A percentile compares a stretch with the other conserved stretches of the same genome.
Conservation (phyloP, 108 stramenopile genomes). For the Fragilaria crotonensis region DNA sequence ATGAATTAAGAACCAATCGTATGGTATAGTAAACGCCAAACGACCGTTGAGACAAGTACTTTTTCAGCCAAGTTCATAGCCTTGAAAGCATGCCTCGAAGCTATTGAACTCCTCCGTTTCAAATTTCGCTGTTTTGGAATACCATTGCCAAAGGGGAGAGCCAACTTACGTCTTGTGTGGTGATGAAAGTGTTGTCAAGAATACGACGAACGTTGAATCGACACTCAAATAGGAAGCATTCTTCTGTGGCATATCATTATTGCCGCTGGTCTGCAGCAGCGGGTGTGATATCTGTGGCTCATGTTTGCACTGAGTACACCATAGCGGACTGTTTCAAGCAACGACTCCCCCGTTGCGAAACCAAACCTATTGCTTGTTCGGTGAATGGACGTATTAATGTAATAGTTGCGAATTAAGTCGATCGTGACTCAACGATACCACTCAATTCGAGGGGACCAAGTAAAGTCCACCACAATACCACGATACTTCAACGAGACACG, state of each 20-base stretch:
- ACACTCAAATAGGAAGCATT: constrained; percentile 29
- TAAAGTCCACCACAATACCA: too few relatives aligned
- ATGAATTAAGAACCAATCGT: constrained; percentile 24
- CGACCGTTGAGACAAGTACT: constrained; percentile 31
- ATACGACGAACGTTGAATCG: constrained; percentile 24
- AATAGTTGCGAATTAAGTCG: constrained; percentile 5
- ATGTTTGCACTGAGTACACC: constrained; percentile 15
- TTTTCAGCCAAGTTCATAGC: constrained; percentile 53
- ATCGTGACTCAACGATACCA: too few relatives aligned
- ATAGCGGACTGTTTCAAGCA: constrained; percentile 34
- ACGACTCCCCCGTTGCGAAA: constrained; percentile 5
- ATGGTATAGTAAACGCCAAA: constrained; percentile 28
- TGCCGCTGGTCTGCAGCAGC: constrained; percentile 27
- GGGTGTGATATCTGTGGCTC: constrained; percentile 10
- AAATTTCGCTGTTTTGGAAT: too few relatives aligned
- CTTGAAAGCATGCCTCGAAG: constrained; percentile 35
- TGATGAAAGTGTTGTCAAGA: constrained; percentile 33
- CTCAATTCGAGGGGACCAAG: too few relatives aligned
- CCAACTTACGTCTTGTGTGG: constrained; percentile 25
- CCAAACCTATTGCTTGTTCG: constrained; percentile 5
- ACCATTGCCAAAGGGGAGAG: constrained; percentile 15
- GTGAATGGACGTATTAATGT: constrained; percentile 10
- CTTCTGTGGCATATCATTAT: constrained; percentile 23
- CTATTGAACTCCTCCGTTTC: constrained; percentile 24
- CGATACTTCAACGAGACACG: too few relatives aligned